phyloP scores from a whole-genome alignment of 768 basidiomycete species.

The Arthromyces matolae region DNA sequence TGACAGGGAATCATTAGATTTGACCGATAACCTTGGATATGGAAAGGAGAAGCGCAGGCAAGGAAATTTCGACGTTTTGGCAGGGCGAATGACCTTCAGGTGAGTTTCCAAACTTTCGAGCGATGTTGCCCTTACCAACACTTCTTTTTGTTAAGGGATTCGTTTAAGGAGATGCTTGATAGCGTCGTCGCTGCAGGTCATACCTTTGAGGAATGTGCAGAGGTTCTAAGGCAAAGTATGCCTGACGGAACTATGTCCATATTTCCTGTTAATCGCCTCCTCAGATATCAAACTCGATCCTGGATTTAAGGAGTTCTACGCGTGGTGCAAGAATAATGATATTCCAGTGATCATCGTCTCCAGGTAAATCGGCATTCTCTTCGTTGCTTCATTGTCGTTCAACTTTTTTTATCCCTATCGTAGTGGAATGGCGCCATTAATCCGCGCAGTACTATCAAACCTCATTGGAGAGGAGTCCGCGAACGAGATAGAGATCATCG shows the following conservation, averaged over 20 bases:
- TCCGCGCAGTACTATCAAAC: slow-evolving; percentile 84
- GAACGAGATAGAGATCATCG: slow-evolving; percentile 80
- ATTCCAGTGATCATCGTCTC: slow-evolving; percentile 94
- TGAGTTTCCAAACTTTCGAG: slow-evolving; percentile 21
- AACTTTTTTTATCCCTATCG: not conserved
- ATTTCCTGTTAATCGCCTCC: not conserved
- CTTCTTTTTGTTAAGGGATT: slow-evolving; percentile 55
- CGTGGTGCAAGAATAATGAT: slow-evolving; percentile 74
- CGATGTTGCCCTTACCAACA: too few species aligned
- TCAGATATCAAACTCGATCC: slow-evolving; percentile 82
- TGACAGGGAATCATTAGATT: too few species aligned
- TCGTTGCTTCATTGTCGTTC: not conserved
- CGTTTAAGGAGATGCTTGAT: slow-evolving; percentile 80
- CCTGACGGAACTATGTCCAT: too few species aligned
- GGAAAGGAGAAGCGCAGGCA: slow-evolving; percentile 70
- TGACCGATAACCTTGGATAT: slow-evolving; percentile 90
- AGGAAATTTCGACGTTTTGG: slow-evolving; percentile 69
- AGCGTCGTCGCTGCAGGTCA: slow-evolving; percentile 74
- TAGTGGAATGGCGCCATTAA: slow-evolving; percentile 92
- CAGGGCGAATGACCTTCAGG: slow-evolving; percentile 71
- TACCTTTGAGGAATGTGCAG: slow-evolving; percentile 83
- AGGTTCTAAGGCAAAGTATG: slow-evolving; percentile 66
- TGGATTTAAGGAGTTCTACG: slow-evolving; percentile 86
- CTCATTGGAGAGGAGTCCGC: slow-evolving; percentile 73
- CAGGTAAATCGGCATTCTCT: slow-evolving; percentile 43